These are phyloP conservation scores for Cadophora gregata DNA, from an alignment of 2,329 filamentous ascomycete genomes.

Conservation along the genomic window DNA sequence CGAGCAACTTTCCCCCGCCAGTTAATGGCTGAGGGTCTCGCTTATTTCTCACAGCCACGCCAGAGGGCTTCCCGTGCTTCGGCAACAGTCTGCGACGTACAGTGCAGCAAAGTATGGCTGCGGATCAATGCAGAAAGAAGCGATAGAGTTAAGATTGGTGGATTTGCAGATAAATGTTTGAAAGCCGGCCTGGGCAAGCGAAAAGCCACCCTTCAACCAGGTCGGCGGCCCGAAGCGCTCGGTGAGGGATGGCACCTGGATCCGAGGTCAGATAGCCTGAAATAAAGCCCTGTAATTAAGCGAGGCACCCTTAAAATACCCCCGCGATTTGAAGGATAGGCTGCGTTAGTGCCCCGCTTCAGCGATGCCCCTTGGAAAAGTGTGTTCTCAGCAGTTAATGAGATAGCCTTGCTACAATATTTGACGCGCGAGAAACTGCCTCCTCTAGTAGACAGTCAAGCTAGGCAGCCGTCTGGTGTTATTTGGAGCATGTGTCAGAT, in stretches of 20 bases:
- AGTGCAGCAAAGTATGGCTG: conserved; percentile 18
- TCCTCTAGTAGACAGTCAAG: no score
- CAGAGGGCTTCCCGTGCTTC: conserved; percentile 8
- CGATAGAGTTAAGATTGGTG: neutral
- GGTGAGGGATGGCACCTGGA: neutral
- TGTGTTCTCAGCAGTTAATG: no score
- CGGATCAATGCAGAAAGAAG: conserved; percentile 1
- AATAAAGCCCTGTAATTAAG: no score
- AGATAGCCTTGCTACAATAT: no score
- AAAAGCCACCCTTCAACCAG: conserved; percentile 12
- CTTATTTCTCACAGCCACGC: conserved; percentile 16
- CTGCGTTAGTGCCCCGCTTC: no score
- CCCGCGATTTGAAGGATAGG: no score
- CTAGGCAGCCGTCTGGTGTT: no score
- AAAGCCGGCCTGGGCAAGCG: neutral
- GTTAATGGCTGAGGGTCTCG: conserved; percentile 11
- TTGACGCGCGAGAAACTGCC: no score
- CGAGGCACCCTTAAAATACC: no score
- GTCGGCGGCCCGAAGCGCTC: conserved; percentile 23
- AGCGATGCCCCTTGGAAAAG: no score
- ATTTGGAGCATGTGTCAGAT: no score
- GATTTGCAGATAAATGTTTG: neutral
- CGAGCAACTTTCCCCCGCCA: neutral
- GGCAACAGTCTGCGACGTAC: neutral
- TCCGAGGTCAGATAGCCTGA: neutral